Evolutionary conservation across 148 eudicot genomes (phyloP), one percentile per base, ranked within the genome.

Genomic region (Salicornia ramosissima): DNA sequence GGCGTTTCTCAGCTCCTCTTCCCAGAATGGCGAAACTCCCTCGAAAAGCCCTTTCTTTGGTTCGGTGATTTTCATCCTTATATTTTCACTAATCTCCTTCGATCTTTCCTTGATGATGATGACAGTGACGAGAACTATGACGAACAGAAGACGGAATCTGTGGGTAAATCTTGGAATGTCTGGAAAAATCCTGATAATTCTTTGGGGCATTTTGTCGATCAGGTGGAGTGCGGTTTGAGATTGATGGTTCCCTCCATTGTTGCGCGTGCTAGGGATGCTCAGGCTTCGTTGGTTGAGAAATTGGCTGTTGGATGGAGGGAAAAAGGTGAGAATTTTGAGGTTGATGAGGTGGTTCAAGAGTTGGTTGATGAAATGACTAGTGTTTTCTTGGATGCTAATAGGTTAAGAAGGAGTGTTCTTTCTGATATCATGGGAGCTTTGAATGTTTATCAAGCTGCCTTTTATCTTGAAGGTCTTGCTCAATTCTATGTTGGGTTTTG

Each of bases 51-150:
- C 68, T 93, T 88, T 65, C 88, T 93, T 33, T 93, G 85, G 86
- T 69, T 93, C 21, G 98, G 90, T 15, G 92, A 93, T 40, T 77
- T 90, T 68, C 98, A 93, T 78, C 98, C 98, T 21, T 86, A 88
- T 21, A 68, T 83, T 78, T 88, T 87, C 83, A 86, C 89, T 29
- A 83, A 79, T 57, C 92, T 92, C 65, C 77, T 92, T 70, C 83
- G 96, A 12, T 88, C 90, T 15, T 84, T 85, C 29, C 81, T 90
- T 49, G 84, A 67, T 45, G 72, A 67, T 1, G 78, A 82, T 10
- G 26, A 18, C 39, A 72, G 68, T 15, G 79, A 42, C 14, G 29
- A 31, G 19, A 24, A 79, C 10, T 14, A 16, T 36, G 78, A 74
- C 24, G 81, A 43, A 9, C 19, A 24, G 21, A 73, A 64, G 10